A percentile compares a stretch with the other conserved stretches of the same genome.
Conservation (phyloP, 176 grass and related monocot species). For the Ensete ventricosum region DNA sequence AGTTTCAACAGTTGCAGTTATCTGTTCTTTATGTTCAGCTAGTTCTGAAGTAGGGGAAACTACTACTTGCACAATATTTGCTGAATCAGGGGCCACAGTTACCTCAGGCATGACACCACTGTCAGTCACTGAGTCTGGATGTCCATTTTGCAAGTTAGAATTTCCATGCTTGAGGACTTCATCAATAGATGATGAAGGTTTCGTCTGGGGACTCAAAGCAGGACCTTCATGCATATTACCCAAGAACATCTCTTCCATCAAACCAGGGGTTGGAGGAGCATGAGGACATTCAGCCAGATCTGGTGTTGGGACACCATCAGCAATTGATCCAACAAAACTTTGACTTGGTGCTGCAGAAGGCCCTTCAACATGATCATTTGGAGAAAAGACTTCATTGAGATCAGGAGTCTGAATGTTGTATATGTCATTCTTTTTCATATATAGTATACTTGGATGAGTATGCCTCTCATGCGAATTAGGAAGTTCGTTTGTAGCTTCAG, state of each 20-base stretch:
- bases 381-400: constrained; percentile 80
- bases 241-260: constrained; percentile 78
- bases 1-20: not conserved
- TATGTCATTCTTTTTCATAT: not conserved
- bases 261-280: constrained; percentile 77
- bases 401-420: constrained; percentile 58
- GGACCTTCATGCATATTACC: constrained; percentile 66
- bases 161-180: constrained; percentile 43
- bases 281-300: constrained; percentile 57
- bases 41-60: constrained; percentile 5
- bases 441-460: constrained; percentile 17
- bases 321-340: constrained; percentile 36
- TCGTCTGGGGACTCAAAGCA: constrained; percentile 53
- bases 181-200: constrained; percentile 54
- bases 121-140: constrained; percentile 27
- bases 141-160: constrained; percentile 24
- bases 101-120: constrained; percentile 24
- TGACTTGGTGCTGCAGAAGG: constrained; percentile 19
- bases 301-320: constrained; percentile 43
- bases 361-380: constrained; percentile 47
- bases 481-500: constrained; percentile 33
- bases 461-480: constrained; percentile 41
- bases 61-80: constrained; percentile 5
- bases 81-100: not conserved
- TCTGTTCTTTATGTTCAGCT: constrained; percentile 2